phyloP scores from a whole-genome alignment of 768 basidiomycete species.

The Leccinum longicurvipes region DNA sequence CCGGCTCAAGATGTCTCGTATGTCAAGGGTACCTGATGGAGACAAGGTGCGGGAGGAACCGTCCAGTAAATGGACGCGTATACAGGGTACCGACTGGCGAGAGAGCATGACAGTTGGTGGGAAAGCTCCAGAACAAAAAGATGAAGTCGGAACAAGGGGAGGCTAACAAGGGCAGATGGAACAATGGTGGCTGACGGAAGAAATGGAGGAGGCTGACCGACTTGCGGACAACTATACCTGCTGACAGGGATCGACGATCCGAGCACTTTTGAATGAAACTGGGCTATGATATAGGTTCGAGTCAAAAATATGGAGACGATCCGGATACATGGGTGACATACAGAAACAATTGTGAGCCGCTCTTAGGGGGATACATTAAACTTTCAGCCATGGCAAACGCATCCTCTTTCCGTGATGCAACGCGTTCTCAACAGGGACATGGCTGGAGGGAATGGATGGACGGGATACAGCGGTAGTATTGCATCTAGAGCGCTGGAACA shows the following conservation, averaged over 20 bases:
- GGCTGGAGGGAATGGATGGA: slow-evolving; percentile 14
- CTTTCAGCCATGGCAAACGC: slow-evolving; percentile 30
- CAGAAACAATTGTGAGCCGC: slow-evolving; percentile 10
- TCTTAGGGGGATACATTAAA: slow-evolving; percentile 19
- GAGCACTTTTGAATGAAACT: background rate
- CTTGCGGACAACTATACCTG: background rate
- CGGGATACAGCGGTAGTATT: slow-evolving; percentile 14
- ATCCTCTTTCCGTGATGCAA: slow-evolving; percentile 28
- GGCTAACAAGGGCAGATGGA: slow-evolving; percentile 3
- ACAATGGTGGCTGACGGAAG: slow-evolving; percentile 19
- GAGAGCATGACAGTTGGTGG: slow-evolving; percentile 17
- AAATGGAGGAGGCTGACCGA: slow-evolving; percentile 21
- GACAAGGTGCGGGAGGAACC: slow-evolving; percentile 11
- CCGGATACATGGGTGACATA: slow-evolving; percentile 24
- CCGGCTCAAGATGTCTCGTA: slow-evolving; percentile 19
- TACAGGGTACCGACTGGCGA: slow-evolving; percentile 19
- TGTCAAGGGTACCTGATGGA: slow-evolving; percentile 27
- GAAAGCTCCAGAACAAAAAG: slow-evolving; percentile 4
- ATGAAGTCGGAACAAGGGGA: slow-evolving; percentile 1
- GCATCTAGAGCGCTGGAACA: slow-evolving; percentile 30
- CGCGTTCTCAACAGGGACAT: slow-evolving; percentile 19
- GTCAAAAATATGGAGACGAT: slow-evolving; percentile 8
- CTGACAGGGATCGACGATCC: background rate
- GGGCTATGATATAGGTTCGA: slow-evolving; percentile 8
- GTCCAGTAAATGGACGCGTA: slow-evolving; percentile 19